phyloP scores from a whole-genome alignment of 2,329 filamentous ascomycete species.

The Exophiala spinifera region DNA sequence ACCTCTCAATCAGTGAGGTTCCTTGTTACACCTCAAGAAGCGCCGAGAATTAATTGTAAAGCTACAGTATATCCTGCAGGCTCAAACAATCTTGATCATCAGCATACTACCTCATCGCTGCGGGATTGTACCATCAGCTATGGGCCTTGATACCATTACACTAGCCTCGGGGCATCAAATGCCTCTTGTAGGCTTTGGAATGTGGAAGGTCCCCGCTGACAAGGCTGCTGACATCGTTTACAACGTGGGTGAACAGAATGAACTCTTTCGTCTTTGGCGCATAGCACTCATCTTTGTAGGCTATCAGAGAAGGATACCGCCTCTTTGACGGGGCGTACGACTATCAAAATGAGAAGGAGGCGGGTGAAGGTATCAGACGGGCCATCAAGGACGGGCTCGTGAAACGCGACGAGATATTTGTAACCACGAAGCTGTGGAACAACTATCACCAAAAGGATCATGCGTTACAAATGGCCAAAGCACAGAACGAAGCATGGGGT shows the following conservation, averaged over 20 bases:
- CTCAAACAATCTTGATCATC: no score
- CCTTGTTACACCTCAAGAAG: no score
- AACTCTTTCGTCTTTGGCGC: no score
- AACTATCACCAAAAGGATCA: conserved; percentile 78
- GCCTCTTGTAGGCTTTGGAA: conserved; percentile 47
- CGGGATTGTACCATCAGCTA: no score
- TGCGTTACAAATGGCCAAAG: conserved; percentile 71
- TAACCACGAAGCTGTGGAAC: conserved; percentile 92
- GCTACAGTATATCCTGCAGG: no score
- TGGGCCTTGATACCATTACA: conserved; percentile 5
- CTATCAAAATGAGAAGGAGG: conserved; percentile 79
- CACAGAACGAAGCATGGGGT: conserved; percentile 77
- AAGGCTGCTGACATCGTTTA: conserved; percentile 73
- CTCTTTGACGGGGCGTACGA: conserved; percentile 63
- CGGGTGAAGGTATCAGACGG: conserved; percentile 70
- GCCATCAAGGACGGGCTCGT: conserved; percentile 79
- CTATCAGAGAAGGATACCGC: conserved; percentile 60
- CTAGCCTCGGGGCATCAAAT: conserved; percentile 34
- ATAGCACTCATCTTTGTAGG: conserved; percentile 26
- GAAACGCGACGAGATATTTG: conserved; percentile 83
- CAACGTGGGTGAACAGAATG: conserved; percentile 51
- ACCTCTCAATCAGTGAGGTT: no score
- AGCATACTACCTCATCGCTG: background rate
- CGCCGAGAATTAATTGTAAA: no score
- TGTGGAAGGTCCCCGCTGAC: conserved; percentile 79